phyloP scores from a whole-genome alignment of 2,329 filamentous ascomycete species.

The Xylariaceae sp. region DNA sequence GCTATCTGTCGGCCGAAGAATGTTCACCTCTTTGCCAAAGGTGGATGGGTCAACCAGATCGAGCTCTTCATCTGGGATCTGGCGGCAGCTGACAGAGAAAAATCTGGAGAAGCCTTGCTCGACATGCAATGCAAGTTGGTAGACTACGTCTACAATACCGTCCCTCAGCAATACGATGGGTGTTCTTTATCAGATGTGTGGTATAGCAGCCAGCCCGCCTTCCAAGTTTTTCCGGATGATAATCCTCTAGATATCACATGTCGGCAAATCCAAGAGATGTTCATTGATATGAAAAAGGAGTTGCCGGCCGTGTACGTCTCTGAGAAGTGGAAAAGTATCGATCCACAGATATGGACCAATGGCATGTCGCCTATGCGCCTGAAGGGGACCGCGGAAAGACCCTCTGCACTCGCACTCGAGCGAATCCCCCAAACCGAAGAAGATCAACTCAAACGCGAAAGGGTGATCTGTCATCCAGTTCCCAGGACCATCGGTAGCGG shows the following conservation, averaged over 20 bases:
- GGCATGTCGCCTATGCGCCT: conserved; percentile 11
- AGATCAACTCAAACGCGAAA: conserved; percentile 28
- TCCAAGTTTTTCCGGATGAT: conserved; percentile 31
- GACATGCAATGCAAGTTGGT: conserved; percentile 46
- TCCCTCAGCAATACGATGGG: conserved; percentile 30
- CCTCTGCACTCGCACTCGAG: conserved; percentile 2
- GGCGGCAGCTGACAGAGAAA: conserved; percentile 27
- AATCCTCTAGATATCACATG: conserved; percentile 44
- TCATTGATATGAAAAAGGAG: conserved; percentile 32
- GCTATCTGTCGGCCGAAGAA: conserved; percentile 44
- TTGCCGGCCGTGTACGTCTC: conserved; percentile 34
- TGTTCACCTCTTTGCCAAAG: conserved; percentile 29
- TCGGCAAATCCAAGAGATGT: conserved; percentile 34
- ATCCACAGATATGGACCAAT: conserved; percentile 18
- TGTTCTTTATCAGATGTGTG: conserved; percentile 42
- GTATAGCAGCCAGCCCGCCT: conserved; percentile 34
- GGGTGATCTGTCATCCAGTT: conserved; percentile 48
- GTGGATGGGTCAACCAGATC: conserved; percentile 28
- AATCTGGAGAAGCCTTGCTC: conserved; percentile 31
- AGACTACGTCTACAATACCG: conserved; percentile 33
- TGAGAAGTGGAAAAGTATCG: conserved; percentile 37
- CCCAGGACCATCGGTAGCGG: conserved; percentile 25
- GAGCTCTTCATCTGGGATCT: conserved; percentile 56
- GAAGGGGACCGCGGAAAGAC: background rate
- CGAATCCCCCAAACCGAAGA: conserved; percentile 25